Evolutionary conservation across 2,329 filamentous ascomycete genomes (phyloP).

Genomic region (Clarireedia hainanense): DNA sequence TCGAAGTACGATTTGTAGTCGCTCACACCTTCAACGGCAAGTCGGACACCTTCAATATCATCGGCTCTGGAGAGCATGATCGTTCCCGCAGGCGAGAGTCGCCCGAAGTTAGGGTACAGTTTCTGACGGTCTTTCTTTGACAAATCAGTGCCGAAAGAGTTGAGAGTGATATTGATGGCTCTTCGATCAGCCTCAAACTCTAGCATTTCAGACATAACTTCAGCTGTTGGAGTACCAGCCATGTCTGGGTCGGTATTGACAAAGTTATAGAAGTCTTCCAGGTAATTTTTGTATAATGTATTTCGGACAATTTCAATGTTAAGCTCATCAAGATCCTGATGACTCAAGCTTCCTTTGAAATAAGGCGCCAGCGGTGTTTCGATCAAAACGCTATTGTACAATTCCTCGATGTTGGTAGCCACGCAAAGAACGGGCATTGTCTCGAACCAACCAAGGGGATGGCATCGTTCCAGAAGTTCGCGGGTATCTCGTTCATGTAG

Average conservation of each 20-base stretch:
- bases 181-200: slow-evolving; percentile 95
- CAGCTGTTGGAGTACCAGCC: slow-evolving; percentile 77
- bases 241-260: slow-evolving; percentile 86
- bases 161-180: slow-evolving; percentile 98
- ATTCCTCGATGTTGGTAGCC: slow-evolving; percentile 95
- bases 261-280: slow-evolving; percentile 95
- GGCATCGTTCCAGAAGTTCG: slow-evolving; percentile 90
- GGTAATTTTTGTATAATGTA: slow-evolving; percentile 98
- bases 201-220: slow-evolving; percentile 92
- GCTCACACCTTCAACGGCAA: slow-evolving; percentile 85
- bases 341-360: slow-evolving; percentile 93
- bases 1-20: slow-evolving; percentile 98
- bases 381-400: slow-evolving; percentile 96
- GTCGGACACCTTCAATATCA: slow-evolving; percentile 84
- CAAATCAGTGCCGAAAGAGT: slow-evolving; percentile 95
- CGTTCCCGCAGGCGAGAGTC: slow-evolving; percentile 87
- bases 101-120: slow-evolving; percentile 87
- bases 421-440: slow-evolving; percentile 97
- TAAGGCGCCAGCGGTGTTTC: slow-evolving; percentile 94
- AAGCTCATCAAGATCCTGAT: slow-evolving; percentile 94
- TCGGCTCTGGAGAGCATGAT: slow-evolving; percentile 92
- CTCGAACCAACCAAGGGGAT: slow-evolving; percentile 97
- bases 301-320: slow-evolving; percentile 99
- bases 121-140: slow-evolving; percentile 91
- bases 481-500: slow-evolving; percentile 95